Percentiles rank a stretch among this genome's conserved stretches.
Evolutionary conservation across 495 filamentous ascomycete genomes (phyloP).

Genomic region (Daldinia concentrica): DNA sequence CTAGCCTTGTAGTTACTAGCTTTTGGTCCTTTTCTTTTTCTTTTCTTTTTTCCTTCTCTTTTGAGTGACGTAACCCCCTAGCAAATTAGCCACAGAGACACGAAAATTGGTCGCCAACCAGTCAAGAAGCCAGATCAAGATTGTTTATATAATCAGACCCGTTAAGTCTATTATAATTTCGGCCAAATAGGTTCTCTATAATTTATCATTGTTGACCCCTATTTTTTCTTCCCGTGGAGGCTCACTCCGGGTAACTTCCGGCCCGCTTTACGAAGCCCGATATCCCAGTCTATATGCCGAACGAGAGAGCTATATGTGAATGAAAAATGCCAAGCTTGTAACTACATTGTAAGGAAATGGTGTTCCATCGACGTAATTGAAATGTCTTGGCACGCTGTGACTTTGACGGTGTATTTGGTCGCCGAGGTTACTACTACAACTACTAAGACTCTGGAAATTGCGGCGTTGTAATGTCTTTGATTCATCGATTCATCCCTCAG

Average conservation of each 20-base stretch:
- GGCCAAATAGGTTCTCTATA: background rate
- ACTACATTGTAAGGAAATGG: background rate
- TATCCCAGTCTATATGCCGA: slow-evolving; percentile 40
- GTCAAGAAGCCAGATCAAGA: slow-evolving; percentile 2
- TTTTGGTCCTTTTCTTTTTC: background rate
- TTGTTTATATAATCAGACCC: slow-evolving; percentile 2
- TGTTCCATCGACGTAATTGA: slow-evolving; percentile 1
- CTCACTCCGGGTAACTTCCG: slow-evolving; percentile 2
- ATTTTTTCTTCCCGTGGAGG: slow-evolving; percentile 2
- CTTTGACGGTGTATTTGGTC: slow-evolving; percentile 6
- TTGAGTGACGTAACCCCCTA: background rate
- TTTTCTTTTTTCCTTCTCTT: slow-evolving; percentile 5
- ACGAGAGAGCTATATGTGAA: slow-evolving; percentile 21
- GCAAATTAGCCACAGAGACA: slow-evolving; percentile 29
- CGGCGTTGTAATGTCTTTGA: slow-evolving; percentile 5
- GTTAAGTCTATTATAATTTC: slow-evolving; percentile 4
- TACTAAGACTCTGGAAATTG: slow-evolving; percentile 1
- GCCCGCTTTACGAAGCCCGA: slow-evolving; percentile 12
- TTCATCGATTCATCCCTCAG: background rate
- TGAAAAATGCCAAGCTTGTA: slow-evolving; percentile 19
- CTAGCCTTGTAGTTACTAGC: slow-evolving; percentile 13
- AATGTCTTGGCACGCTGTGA: slow-evolving; percentile 30
- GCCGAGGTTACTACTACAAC: background rate
- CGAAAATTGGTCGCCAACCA: slow-evolving; percentile 9
- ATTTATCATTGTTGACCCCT: background rate